Evolutionary conservation across 208 protist species (phyloP).

Genomic region (Sergeia podlipaevii): DNA sequence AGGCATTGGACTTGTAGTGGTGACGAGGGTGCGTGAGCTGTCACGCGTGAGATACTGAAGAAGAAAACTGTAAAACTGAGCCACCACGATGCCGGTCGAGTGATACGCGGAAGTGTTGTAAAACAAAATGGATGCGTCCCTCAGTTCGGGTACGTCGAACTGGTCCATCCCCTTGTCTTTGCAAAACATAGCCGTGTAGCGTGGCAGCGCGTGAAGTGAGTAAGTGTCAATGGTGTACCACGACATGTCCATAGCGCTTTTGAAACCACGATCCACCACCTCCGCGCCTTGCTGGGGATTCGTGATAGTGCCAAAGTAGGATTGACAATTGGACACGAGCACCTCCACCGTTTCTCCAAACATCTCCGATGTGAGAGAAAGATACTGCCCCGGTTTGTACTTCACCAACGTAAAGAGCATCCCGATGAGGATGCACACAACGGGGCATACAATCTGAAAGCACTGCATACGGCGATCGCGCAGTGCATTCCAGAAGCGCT

Average conservation of each 20-base stretch:
- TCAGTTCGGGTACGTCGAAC: background rate
- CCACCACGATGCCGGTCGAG: slow-evolving; percentile 5
- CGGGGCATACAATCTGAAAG: slow-evolving; percentile 41
- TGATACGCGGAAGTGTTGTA: slow-evolving; percentile 26
- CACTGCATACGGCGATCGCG: slow-evolving; percentile 29
- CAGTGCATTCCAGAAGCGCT: slow-evolving; percentile 28
- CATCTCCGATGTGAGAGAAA: slow-evolving; percentile 4
- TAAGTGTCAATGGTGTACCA: slow-evolving; percentile 15
- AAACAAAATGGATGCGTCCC: slow-evolving; percentile 7
- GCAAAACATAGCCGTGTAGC: slow-evolving; percentile 11
- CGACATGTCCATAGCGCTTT: slow-evolving; percentile 5
- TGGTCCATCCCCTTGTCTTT: slow-evolving; percentile 3
- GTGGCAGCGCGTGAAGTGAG: background rate
- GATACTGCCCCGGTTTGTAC: background rate
- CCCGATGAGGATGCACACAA: slow-evolving; percentile 33
- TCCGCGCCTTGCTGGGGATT: slow-evolving; percentile 7
- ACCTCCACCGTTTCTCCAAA: slow-evolving; percentile 10
- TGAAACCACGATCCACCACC: slow-evolving; percentile 21
- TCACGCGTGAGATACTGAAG: slow-evolving; percentile 5
- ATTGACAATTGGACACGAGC: slow-evolving; percentile 9
- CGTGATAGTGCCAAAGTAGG: slow-evolving; percentile 6
- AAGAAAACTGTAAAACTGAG: slow-evolving; percentile 14
- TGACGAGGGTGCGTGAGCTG: slow-evolving; percentile 2
- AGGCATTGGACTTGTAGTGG: slow-evolving; percentile 3
- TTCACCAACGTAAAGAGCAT: slow-evolving; percentile 33